Evolutionary conservation across 352 stramenopile genomes (phyloP).

Genomic region (Globisporangium carolinianum): DNA sequence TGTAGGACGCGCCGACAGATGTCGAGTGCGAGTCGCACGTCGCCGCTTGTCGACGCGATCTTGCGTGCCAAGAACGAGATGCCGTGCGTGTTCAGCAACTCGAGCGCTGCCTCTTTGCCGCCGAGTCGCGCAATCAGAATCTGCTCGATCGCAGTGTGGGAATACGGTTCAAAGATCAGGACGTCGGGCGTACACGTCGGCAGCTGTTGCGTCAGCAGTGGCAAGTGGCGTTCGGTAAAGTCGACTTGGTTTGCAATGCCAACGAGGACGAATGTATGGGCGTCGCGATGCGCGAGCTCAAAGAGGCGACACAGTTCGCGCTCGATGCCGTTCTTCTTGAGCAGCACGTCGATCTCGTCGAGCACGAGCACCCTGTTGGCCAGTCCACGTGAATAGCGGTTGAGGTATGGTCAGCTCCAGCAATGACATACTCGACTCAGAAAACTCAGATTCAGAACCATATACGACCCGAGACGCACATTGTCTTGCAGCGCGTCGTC

Average conservation of each 20-base stretch:
- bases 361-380: constrained; percentile 51
- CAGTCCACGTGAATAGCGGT: too few relatives aligned
- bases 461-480: constrained; percentile 21
- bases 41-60: constrained; percentile 64
- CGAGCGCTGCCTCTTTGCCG: constrained; percentile 25
- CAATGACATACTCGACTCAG: too few relatives aligned
- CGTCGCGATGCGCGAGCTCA: constrained; percentile 54
- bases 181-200: constrained; percentile 47
- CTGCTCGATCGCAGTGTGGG: constrained; percentile 65
- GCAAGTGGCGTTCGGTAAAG: constrained; percentile 75
- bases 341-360: constrained; percentile 76
- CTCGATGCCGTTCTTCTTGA: constrained; percentile 62
- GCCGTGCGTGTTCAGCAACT: constrained; percentile 61
- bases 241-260: constrained; percentile 83
- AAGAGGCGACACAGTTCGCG: constrained; percentile 71
- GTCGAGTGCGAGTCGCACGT: constrained; percentile 70
- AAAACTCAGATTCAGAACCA: neutral
- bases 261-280: constrained; percentile 64
- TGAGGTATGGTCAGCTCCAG: too few relatives aligned
- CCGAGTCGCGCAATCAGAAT: constrained; percentile 71
- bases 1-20: constrained; percentile 67
- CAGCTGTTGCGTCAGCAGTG: constrained; percentile 43
- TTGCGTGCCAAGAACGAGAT: constrained; percentile 78
- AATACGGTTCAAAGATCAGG: constrained; percentile 78
- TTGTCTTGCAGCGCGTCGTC: constrained; percentile 42